Conservation (phyloP, 768 basidiomycete species). For the Favolaschia claudopus region DNA sequence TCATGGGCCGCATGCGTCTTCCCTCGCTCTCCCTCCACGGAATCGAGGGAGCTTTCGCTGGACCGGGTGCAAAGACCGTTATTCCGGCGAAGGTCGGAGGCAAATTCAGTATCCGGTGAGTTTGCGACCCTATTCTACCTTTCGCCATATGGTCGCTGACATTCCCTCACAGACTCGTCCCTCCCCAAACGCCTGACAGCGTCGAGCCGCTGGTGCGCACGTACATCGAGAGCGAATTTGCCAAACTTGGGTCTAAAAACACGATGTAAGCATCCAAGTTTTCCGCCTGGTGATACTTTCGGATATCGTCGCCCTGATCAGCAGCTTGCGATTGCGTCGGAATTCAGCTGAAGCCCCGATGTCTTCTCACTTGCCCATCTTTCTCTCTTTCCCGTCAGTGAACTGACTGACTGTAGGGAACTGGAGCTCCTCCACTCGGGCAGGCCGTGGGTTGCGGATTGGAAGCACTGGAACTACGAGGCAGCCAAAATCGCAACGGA, state of each 20-base stretch:
- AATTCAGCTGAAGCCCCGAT: too few species aligned
- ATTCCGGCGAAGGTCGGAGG: slow-evolving; percentile 90
- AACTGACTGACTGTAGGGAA: slow-evolving; percentile 24
- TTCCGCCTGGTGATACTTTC: too few species aligned
- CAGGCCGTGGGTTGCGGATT: slow-evolving; percentile 90
- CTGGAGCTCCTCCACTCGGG: slow-evolving; percentile 82
- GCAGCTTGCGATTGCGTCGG: too few species aligned
- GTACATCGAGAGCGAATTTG: slow-evolving; percentile 82
- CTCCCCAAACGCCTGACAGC: slow-evolving; percentile 82
- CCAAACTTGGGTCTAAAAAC: slow-evolving; percentile 87
- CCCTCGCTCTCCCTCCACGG: slow-evolving; percentile 93
- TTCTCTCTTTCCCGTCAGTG: too few species aligned
- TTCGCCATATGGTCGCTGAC: neutral
- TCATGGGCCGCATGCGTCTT: slow-evolving; percentile 95
- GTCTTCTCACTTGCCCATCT: too few species aligned
- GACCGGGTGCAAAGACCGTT: slow-evolving; percentile 89
- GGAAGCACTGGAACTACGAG: slow-evolving; percentile 92
- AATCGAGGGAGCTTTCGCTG: slow-evolving; percentile 94
- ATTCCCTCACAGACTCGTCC: slow-evolving; percentile 69
- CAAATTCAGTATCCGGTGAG: slow-evolving; percentile 93
- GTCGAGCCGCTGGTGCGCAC: slow-evolving; percentile 74
- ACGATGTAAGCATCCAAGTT: slow-evolving; percentile 53
- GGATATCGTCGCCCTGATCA: too few species aligned
- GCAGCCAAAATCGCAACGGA: slow-evolving; percentile 89
- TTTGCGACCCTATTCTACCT: too few species aligned